Percentiles rank a stretch among this genome's conserved stretches.
These are phyloP conservation scores for Russula earlei DNA, from an alignment of 768 basidiomycete genomes.

Conservation along the genomic window DNA sequence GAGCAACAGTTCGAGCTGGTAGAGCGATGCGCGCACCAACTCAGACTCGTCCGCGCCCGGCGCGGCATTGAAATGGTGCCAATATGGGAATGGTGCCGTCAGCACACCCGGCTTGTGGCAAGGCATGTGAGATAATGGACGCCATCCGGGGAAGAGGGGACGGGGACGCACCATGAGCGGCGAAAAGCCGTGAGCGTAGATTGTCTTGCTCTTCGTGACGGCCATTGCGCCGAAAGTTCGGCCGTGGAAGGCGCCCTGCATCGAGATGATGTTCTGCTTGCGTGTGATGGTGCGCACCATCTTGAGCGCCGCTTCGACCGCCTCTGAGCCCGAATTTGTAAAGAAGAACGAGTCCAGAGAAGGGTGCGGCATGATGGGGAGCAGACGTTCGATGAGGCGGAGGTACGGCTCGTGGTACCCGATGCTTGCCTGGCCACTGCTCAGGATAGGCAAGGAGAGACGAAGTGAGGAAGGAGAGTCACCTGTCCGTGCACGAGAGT, in stretches of 20 bases:
- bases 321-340: conserved; percentile 95
- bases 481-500: conserved; percentile 74
- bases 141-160: background rate
- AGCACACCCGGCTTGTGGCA: conserved; percentile 66
- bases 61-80: conserved; percentile 70
- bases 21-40: conserved; percentile 55
- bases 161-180: conserved; percentile 42
- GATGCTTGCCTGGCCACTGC: conserved; percentile 62
- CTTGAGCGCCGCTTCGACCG: conserved; percentile 83
- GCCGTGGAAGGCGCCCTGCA: conserved; percentile 93
- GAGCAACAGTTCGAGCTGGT: conserved; percentile 73
- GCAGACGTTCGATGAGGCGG: conserved; percentile 71
- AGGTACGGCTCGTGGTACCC: conserved; percentile 83
- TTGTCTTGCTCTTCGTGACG: conserved; percentile 87
- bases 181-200: conserved; percentile 69
- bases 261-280: conserved; percentile 78
- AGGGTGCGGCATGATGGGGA: conserved; percentile 84
- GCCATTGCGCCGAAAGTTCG: conserved; percentile 91
- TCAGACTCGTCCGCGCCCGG: conserved; percentile 44
- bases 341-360: conserved; percentile 96
- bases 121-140: background rate
- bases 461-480: background rate
- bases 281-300: conserved; percentile 73
- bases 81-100: conserved; percentile 80
- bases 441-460: background rate